A percentile compares a stretch with the other conserved stretches of the same genome.
Conservation (phyloP, 495 filamentous ascomycete species). For the Podospora pseudoanserina region DNA sequence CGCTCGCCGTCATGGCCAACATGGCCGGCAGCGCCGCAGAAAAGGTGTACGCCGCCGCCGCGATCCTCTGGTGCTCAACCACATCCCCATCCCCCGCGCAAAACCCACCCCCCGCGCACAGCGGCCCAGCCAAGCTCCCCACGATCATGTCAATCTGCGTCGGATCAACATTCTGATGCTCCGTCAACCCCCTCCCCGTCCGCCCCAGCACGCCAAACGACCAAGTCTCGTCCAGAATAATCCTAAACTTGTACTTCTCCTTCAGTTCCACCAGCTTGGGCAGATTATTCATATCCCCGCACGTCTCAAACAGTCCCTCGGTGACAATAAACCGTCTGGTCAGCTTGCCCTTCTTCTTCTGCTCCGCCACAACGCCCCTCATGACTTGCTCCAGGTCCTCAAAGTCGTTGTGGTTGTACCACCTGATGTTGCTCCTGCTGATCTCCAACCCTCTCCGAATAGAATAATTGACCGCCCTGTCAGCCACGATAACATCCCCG, state of each 20-base stretch:
- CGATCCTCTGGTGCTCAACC: slow-evolving; percentile 91
- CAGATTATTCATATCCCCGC: slow-evolving; percentile 80
- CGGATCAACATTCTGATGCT: slow-evolving; percentile 92
- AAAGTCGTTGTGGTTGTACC: slow-evolving; percentile 97
- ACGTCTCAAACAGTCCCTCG: slow-evolving; percentile 88
- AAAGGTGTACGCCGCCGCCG: slow-evolving; percentile 85
- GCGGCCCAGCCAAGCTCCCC: slow-evolving; percentile 82
- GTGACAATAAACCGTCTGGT: slow-evolving; percentile 95
- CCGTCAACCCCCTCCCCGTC: slow-evolving; percentile 86
- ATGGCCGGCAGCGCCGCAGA: slow-evolving; percentile 92
- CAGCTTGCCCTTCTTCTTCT: slow-evolving; percentile 72
- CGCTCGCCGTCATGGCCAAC: slow-evolving; percentile 89
- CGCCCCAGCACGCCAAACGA: slow-evolving; percentile 91
- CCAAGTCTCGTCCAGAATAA: slow-evolving; percentile 96
- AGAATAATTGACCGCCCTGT: slow-evolving; percentile 88
- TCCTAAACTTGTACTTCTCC: slow-evolving; percentile 90
- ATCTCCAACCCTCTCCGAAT: slow-evolving; percentile 93
- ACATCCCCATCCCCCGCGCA: slow-evolving; percentile 87
- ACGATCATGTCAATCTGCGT: slow-evolving; percentile 91
- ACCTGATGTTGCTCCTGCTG: slow-evolving; percentile 80
- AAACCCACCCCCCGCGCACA: slow-evolving; percentile 93
- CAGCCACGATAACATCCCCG: slow-evolving; percentile 97
- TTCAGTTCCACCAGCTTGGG: slow-evolving; percentile 88
- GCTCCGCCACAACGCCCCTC: slow-evolving; percentile 79
- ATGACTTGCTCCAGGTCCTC: slow-evolving; percentile 86